Evolutionary conservation across 768 basidiomycete species (phyloP).

Genomic region (Daedaleopsis sinensis): DNA sequence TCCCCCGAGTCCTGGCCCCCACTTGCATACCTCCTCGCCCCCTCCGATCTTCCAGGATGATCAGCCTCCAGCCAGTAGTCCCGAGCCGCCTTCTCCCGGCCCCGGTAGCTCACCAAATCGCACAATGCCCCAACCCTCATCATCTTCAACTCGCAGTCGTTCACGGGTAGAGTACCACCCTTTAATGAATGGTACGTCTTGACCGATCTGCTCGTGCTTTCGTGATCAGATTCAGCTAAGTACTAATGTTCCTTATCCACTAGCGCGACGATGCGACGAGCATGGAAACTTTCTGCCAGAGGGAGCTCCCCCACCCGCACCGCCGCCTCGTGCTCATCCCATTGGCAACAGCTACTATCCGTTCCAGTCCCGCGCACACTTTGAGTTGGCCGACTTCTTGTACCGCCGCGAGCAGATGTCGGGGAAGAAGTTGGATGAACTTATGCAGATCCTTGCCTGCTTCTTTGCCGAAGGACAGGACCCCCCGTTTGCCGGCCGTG

Average conservation of each 20-base stretch:
- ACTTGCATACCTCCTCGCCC: too few relatives aligned
- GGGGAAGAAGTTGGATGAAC: conserved; percentile 12
- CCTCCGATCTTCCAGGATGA: too few relatives aligned
- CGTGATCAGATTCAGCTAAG: neutral
- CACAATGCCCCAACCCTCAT: too few relatives aligned
- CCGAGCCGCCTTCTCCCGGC: too few relatives aligned
- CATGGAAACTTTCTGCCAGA: conserved; percentile 2
- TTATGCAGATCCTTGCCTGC: conserved; percentile 6
- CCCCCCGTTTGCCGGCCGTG: neutral
- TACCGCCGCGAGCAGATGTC: conserved; percentile 10
- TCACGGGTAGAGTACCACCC: too few relatives aligned
- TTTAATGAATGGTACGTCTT: too few relatives aligned
- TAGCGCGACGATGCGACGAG: neutral
- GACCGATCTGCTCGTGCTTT: too few relatives aligned
- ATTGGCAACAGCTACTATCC: too few relatives aligned
- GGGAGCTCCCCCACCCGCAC: conserved; percentile 10
- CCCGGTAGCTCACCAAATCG: neutral
- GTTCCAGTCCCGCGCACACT: conserved; percentile 11
- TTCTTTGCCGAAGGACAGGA: neutral
- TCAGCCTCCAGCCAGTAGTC: neutral
- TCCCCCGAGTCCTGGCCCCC: too few relatives aligned
- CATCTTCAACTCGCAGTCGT: neutral
- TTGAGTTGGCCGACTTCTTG: conserved; percentile 21
- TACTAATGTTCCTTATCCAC: too few relatives aligned
- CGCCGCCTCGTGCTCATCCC: neutral